Percentiles rank a stretch among this genome's conserved stretches.
These are phyloP conservation scores for Thyridium curvatum DNA, from an alignment of 2,329 filamentous ascomycete genomes.

Conservation along the genomic window DNA sequence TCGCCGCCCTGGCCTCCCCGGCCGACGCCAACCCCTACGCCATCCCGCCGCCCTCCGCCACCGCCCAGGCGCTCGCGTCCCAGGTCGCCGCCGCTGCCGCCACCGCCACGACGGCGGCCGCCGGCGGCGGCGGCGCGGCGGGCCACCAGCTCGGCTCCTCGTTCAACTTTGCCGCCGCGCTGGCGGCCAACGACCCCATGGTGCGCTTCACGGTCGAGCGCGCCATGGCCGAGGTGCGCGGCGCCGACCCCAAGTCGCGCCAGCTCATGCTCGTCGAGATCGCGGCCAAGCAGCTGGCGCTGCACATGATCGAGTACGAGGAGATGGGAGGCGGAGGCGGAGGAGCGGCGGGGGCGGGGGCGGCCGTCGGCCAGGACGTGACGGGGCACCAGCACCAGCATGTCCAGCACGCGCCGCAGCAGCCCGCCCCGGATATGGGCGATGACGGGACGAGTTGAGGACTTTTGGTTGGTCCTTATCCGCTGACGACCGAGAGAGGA, in stretches of 20 bases:
- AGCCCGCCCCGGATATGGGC: neutral
- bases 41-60: too few relatives aligned
- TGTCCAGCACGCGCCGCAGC: neutral
- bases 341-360: constrained; percentile 16
- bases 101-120: constrained; percentile 9
- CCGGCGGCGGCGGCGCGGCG: constrained; percentile 1
- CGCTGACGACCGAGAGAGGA: too few relatives aligned
- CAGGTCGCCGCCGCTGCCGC: constrained; percentile 9
- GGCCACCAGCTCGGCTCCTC: constrained; percentile 9
- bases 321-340: constrained; percentile 23
- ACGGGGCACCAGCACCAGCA: neutral
- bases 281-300: constrained; percentile 46
- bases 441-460: too few relatives aligned
- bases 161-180: constrained; percentile 5
- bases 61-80: constrained; percentile 2
- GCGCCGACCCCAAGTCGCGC: constrained; percentile 35
- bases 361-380: constrained; percentile 11
- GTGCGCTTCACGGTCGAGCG: constrained; percentile 37
- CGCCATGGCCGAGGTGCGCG: constrained; percentile 38
- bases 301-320: constrained; percentile 45
- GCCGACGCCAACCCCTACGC: constrained; percentile 11
- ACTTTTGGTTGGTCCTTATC: too few relatives aligned
- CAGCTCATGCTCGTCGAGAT: constrained; percentile 46
- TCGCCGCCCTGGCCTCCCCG: constrained; percentile 18
- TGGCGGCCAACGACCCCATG: constrained; percentile 24